A percentile compares a stretch with the other conserved stretches of the same genome.
These are phyloP conservation scores for Suillus subluteus DNA, from an alignment of 768 basidiomycete species.

Conservation along the genomic window DNA sequence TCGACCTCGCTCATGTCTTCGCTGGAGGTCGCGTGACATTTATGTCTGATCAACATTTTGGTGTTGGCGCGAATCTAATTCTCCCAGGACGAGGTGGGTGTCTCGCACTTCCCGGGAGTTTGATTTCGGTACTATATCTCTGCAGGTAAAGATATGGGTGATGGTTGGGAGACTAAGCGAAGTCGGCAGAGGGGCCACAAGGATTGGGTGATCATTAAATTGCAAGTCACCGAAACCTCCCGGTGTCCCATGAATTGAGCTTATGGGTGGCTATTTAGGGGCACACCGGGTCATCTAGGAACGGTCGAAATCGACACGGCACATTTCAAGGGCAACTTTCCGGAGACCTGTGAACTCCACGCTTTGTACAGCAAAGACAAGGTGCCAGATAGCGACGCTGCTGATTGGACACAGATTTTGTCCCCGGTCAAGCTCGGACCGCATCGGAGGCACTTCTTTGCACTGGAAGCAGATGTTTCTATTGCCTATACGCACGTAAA, in stretches of 20 bases:
- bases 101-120: neutral
- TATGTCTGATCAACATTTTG: constrained; percentile 95
- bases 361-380: constrained; percentile 45
- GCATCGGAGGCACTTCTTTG: constrained; percentile 88
- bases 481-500: constrained; percentile 79
- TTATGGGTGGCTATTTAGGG: constrained; percentile 46
- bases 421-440: constrained; percentile 83
- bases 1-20: constrained; percentile 92
- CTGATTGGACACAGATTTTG: constrained; percentile 74
- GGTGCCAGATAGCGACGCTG: constrained; percentile 41
- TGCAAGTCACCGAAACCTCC: constrained; percentile 54
- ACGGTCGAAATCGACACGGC: constrained; percentile 89
- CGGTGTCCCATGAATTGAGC: neutral
- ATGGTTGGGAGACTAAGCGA: constrained; percentile 98
- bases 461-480: constrained; percentile 66
- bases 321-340: constrained; percentile 96
- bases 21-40: constrained; percentile 84
- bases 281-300: constrained; percentile 72
- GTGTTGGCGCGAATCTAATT: constrained; percentile 87
- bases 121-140: constrained; percentile 2
- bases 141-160: constrained; percentile 87
- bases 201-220: constrained; percentile 89
- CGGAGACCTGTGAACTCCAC: constrained; percentile 83
- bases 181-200: constrained; percentile 79
- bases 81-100: constrained; percentile 79